Percentiles rank a stretch among this genome's conserved stretches.
phyloP scores from a whole-genome alignment of 2,329 filamentous ascomycete species.

The Cladorrhinum sp. region DNA sequence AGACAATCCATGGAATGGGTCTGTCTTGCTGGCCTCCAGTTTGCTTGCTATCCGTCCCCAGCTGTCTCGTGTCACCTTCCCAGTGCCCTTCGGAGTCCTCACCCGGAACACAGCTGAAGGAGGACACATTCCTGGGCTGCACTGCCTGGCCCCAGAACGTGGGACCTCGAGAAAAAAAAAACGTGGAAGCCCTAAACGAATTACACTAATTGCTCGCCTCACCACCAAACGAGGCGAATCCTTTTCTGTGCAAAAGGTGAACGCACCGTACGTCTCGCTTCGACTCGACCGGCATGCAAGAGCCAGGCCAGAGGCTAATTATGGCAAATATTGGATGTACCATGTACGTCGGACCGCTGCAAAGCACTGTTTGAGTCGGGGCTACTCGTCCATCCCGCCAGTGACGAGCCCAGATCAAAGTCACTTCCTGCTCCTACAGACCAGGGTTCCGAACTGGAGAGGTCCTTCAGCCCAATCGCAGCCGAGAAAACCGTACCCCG shows the following conservation, averaged over 20 bases:
- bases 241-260: background rate
- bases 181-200: background rate
- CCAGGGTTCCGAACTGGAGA: slow-evolving; percentile 14
- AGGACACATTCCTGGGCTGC: background rate
- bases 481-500: slow-evolving; percentile 17
- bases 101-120: background rate
- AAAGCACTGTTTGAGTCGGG: slow-evolving; percentile 18
- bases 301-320: slow-evolving; percentile 34
- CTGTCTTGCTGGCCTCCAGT: background rate
- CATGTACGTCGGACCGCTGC: slow-evolving; percentile 17
- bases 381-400: slow-evolving; percentile 21
- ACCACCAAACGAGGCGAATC: background rate
- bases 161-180: background rate
- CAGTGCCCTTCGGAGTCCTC: background rate
- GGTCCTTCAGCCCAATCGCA: slow-evolving; percentile 14
- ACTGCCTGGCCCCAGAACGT: background rate
- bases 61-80: background rate
- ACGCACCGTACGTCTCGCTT: slow-evolving; percentile 8
- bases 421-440: slow-evolving; percentile 25
- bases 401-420: slow-evolving; percentile 25
- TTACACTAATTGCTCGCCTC: background rate
- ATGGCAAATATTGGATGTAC: slow-evolving; percentile 37
- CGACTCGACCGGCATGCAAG: slow-evolving; percentile 17
- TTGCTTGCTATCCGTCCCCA: background rate
- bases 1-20: background rate